Conservation (phyloP, 2,329 filamentous ascomycete species). For the Ophiocordyceps australis region DNA sequence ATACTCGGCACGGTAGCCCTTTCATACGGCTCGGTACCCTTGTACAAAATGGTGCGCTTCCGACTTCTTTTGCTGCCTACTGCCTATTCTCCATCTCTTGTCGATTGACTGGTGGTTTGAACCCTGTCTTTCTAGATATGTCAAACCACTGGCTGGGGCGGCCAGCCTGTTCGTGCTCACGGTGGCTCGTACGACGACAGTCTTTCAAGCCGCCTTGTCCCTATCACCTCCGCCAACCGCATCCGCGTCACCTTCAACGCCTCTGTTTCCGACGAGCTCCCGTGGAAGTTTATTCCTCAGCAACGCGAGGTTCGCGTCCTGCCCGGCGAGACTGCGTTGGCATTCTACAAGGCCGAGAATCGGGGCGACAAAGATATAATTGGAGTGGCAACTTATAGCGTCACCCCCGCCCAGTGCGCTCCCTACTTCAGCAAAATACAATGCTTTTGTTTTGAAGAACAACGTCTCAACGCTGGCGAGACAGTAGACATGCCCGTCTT, state of each 20-base stretch:
- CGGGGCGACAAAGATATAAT: slow-evolving; percentile 84
- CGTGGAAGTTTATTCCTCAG: slow-evolving; percentile 95
- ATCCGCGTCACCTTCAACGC: slow-evolving; percentile 93
- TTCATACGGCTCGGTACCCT: slow-evolving; percentile 66
- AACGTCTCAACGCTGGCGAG: slow-evolving; percentile 85
- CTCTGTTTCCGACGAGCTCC: slow-evolving; percentile 83
- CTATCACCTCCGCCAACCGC: slow-evolving; percentile 63
- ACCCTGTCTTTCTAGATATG: no score
- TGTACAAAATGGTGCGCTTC: slow-evolving; percentile 66
- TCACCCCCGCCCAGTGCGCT: slow-evolving; percentile 87
- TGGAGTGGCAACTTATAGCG: slow-evolving; percentile 92
- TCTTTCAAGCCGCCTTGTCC: slow-evolving; percentile 58
- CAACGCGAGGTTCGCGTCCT: slow-evolving; percentile 92
- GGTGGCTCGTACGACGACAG: slow-evolving; percentile 34
- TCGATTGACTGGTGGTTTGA: no score
- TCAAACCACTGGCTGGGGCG: slow-evolving; percentile 78
- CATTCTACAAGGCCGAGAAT: slow-evolving; percentile 96
- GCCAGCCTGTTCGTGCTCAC: slow-evolving; percentile 76
- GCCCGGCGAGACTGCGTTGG: slow-evolving; percentile 88
- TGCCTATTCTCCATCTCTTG: neutral
- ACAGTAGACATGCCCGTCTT: slow-evolving; percentile 99
- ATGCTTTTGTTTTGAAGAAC: slow-evolving; percentile 97
- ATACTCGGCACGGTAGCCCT: slow-evolving; percentile 66
- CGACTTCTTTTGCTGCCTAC: neutral
- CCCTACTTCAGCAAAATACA: slow-evolving; percentile 99